phyloP scores from a whole-genome alignment of 2,329 filamentous ascomycete genomes.

The Aspergillus fischeri region DNA sequence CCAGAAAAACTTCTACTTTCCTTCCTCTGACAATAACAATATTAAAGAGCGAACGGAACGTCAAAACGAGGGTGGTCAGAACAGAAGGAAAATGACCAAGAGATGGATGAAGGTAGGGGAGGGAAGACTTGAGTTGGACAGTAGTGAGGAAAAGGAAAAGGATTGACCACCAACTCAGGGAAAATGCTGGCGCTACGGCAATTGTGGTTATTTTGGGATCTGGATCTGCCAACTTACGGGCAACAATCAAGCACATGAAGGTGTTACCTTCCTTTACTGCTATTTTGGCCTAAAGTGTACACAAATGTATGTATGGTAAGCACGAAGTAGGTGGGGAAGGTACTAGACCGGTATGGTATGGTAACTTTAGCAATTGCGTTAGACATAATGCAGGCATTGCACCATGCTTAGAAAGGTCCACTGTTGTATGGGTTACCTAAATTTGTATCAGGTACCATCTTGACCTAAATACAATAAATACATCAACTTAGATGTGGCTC shows the following conservation, averaged over 20 bases:
- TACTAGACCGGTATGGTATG: neutral
- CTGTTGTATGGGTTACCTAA: neutral
- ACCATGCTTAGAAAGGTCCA: neutral
- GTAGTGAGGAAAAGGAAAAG: constrained; percentile 23
- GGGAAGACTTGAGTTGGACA: constrained; percentile 21
- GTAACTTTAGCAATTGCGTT: neutral
- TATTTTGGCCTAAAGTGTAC: neutral
- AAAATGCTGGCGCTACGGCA: constrained; percentile 15
- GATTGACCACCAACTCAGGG: constrained; percentile 12
- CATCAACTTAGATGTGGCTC: neutral
- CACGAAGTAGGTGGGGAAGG: neutral
- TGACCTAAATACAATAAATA: neutral
- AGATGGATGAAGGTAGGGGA: constrained; percentile 23
- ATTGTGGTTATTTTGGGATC: constrained; percentile 30
- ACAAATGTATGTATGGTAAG: neutral
- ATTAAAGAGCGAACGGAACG: neutral
- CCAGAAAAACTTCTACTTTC: neutral
- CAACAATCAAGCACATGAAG: constrained; percentile 7
- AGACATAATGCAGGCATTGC: neutral
- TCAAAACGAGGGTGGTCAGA: constrained; percentile 5
- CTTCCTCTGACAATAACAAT: neutral
- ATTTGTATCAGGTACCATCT: neutral
- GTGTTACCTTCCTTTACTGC: constrained; percentile 6
- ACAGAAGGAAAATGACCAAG: constrained; percentile 9
- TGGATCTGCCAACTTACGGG: constrained; percentile 18